phyloP scores from a whole-genome alignment of 2,329 filamentous ascomycete species.

The Colletotrichum endophyticum region DNA sequence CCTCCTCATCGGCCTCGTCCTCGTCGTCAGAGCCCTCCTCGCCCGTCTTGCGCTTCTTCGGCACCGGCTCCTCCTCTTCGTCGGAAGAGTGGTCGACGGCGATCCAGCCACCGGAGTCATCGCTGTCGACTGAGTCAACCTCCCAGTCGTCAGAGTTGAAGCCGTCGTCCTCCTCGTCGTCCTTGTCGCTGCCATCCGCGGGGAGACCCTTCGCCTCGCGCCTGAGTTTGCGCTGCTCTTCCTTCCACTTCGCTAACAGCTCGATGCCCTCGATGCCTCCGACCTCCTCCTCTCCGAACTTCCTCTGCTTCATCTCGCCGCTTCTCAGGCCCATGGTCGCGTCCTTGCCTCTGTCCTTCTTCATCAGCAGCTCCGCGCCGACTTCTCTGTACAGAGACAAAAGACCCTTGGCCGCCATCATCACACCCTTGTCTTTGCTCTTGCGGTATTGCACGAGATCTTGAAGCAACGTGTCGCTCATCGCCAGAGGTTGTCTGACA shows the following conservation, averaged over 20 bases:
- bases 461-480: slow-evolving; percentile 94
- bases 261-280: slow-evolving; percentile 93
- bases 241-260: slow-evolving; percentile 90
- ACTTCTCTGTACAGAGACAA: slow-evolving; percentile 91
- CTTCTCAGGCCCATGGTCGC: slow-evolving; percentile 81
- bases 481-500: slow-evolving; percentile 89
- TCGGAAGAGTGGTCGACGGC: slow-evolving; percentile 85
- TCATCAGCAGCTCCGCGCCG: slow-evolving; percentile 85
- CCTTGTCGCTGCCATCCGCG: slow-evolving; percentile 66
- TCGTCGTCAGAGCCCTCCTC: slow-evolving; percentile 22
- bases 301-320: slow-evolving; percentile 76
- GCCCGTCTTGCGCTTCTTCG: slow-evolving; percentile 44
- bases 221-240: slow-evolving; percentile 81
- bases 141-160: slow-evolving; percentile 65
- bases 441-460: slow-evolving; percentile 95
- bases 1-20: slow-evolving; percentile 44
- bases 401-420: slow-evolving; percentile 96
- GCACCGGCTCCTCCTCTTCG: slow-evolving; percentile 75
- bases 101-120: slow-evolving; percentile 89
- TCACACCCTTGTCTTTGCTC: slow-evolving; percentile 98
- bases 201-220: slow-evolving; percentile 71
- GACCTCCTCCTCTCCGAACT: slow-evolving; percentile 80
- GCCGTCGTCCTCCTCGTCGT: slow-evolving; percentile 65
- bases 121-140: slow-evolving; percentile 62
- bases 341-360: slow-evolving; percentile 89